Base-by-base conservation (phyloP, 2,329 filamentous ascomycete genomes). In the Ilyonectria robusta region DNA sequence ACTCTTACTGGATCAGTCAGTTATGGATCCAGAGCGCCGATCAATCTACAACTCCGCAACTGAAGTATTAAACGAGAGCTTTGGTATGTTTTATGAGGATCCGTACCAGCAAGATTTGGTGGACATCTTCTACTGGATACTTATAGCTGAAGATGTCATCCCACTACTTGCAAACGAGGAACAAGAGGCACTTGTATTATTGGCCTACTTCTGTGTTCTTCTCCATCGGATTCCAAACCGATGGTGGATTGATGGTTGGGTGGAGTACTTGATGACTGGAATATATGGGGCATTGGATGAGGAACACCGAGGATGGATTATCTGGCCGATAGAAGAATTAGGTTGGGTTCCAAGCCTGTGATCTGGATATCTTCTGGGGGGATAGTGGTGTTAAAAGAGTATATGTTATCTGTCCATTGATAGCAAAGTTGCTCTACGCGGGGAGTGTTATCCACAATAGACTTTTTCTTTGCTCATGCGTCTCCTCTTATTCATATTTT, bases 211-310 rank as follows among this genome's bases (percentile, higher is more conserved):
- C 42, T 60, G 47, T 15, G 57, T 60, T 9, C 57, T 60, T 5
- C 15, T 60, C 19, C 42, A 51, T 40, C 51, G 51, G 23, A n/a
- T 60, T 15, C 51, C 47, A 6, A 21, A 21, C 17, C 35, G 51
- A 42, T 60, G 33, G 57, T 60, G 57, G 57, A 23, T 60, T 7
- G 57, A 42, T 15, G 47, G 57, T 17, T 60, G 57, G 57, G 57
- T 60, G 42, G 13, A 60, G 13, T 35, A 53, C 26, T 19, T 60
- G 21, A 60, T 60, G 46, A 21, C 10, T 29, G 42, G 42, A 33
- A 60, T 60, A 15, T 60, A 60, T 44, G 21, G 33, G 11, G 7
- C 33, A 8, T 35, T 60, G 15, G 44, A 60, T 42, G 47, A 60
- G 31, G 57, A 53, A 33, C 57, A 42, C 47, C 47, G 47, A 26